Percentiles rank a stretch among this genome's conserved stretches.
Evolutionary conservation across 2,329 filamentous ascomycete genomes (phyloP).

Genomic region (Coniella vitis): DNA sequence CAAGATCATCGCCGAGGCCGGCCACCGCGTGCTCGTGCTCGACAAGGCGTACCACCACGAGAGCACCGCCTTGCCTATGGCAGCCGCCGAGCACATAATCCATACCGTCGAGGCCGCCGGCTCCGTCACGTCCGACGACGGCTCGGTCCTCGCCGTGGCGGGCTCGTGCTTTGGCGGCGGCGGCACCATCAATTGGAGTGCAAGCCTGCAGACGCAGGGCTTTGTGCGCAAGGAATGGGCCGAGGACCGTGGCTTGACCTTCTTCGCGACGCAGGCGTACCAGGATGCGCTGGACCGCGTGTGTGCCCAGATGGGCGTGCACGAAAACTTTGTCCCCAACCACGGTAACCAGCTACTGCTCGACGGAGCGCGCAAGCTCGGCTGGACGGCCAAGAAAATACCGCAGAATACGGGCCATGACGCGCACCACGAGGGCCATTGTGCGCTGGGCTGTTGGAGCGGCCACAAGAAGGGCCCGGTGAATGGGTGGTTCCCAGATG

Average conservation of each 20-base stretch:
- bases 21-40: conserved; percentile 61
- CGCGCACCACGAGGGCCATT: conserved; percentile 63
- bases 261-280: conserved; percentile 66
- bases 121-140: conserved; percentile 45
- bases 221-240: conserved; percentile 77
- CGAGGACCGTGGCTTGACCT: conserved; percentile 51
- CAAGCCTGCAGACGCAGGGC: conserved; percentile 55
- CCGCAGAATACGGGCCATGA: conserved; percentile 70
- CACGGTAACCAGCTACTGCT: conserved; percentile 59
- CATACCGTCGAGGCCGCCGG: conserved; percentile 65
- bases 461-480: conserved; percentile 70
- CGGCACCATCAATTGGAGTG: conserved; percentile 77
- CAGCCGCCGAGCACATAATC: conserved; percentile 47
- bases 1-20: conserved; percentile 15
- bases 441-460: conserved; percentile 51
- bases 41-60: conserved; percentile 74
- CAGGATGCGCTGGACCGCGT: conserved; percentile 70
- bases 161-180: conserved; percentile 75
- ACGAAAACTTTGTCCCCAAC: conserved; percentile 62
- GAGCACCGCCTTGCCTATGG: conserved; percentile 65
- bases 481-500: conserved; percentile 68
- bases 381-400: conserved; percentile 59
- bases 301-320: conserved; percentile 71
- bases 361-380: conserved; percentile 65
- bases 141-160: conserved; percentile 53